Evolutionary conservation across 768 basidiomycete species (phyloP).

Genomic region (Pholiota conissans): DNA sequence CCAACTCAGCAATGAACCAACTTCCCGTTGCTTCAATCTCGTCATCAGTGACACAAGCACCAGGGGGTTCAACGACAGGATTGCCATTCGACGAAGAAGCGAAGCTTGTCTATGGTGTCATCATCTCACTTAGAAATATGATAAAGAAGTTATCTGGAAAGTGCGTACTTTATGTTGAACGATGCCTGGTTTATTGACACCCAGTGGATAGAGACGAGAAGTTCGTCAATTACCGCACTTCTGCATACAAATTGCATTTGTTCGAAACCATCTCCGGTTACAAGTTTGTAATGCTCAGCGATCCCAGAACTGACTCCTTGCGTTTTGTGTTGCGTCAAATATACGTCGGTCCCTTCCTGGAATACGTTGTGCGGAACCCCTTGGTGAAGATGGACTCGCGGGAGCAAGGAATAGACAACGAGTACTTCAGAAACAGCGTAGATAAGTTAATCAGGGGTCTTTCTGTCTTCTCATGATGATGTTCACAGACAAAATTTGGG

Average conservation of each 20-base stretch:
- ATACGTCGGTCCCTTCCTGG: slow-evolving; percentile 91
- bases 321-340: slow-evolving; percentile 84
- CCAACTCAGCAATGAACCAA: slow-evolving; percentile 39
- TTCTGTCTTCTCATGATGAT: slow-evolving; percentile 38
- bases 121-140: slow-evolving; percentile 91
- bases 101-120: slow-evolving; percentile 95
- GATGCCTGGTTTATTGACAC: background rate
- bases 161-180: slow-evolving; percentile 39
- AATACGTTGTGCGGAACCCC: slow-evolving; percentile 93
- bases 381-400: slow-evolving; percentile 80
- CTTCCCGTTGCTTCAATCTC: slow-evolving; percentile 38
- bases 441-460: slow-evolving; percentile 73
- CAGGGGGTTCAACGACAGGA: slow-evolving; percentile 44
- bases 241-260: slow-evolving; percentile 89
- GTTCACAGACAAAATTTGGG: background rate
- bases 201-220: slow-evolving; percentile 71
- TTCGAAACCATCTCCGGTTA: slow-evolving; percentile 91
- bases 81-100: slow-evolving; percentile 96
- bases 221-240: slow-evolving; percentile 89
- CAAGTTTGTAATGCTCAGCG: slow-evolving; percentile 94
- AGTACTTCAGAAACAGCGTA: slow-evolving; percentile 80
- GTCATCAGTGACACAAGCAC: slow-evolving; percentile 28
- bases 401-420: slow-evolving; percentile 88
- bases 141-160: slow-evolving; percentile 89
- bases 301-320: slow-evolving; percentile 81